Evolutionary conservation across 208 protist species (phyloP).

Genomic region (Strigomonas galati): DNA sequence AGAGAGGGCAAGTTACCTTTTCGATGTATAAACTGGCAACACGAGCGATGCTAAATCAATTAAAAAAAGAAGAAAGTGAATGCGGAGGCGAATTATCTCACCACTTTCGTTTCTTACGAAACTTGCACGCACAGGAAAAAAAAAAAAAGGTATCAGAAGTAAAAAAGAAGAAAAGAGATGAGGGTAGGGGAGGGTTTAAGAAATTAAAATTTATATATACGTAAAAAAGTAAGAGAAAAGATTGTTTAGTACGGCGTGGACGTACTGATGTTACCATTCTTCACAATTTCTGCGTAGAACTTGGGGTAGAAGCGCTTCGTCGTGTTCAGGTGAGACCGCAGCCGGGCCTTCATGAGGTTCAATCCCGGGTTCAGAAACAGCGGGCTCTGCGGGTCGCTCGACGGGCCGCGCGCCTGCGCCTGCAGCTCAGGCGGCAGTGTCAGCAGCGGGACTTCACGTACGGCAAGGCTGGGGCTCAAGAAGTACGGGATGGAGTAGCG

Average conservation of each 20-base stretch:
- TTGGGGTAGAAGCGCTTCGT: constrained; percentile 9
- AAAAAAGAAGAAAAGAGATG: too few relatives aligned
- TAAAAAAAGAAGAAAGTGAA: background rate
- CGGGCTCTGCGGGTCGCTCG: constrained; percentile 2
- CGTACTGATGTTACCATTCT: background rate
- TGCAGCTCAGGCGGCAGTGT: constrained; percentile 7
- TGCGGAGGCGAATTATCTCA: background rate
- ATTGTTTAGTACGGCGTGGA: too few relatives aligned
- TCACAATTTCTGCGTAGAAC: background rate
- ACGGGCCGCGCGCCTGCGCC: constrained; percentile 13
- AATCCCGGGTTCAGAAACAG: background rate
- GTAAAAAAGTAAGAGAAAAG: too few relatives aligned
- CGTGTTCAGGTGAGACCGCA: constrained; percentile 6
- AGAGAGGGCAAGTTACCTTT: background rate
- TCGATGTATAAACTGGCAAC: background rate
- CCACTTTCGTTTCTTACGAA: background rate
- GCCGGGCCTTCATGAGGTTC: constrained; percentile 8
- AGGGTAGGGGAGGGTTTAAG: too few relatives aligned
- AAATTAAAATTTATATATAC: too few relatives aligned
- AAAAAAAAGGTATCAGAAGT: background rate
- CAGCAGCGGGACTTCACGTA: constrained; percentile 9
- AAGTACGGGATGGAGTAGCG: constrained; percentile 20
- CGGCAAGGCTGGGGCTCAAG: constrained; percentile 1
- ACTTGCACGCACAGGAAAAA: background rate
- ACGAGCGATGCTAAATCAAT: background rate